Evolutionary conservation across 352 stramenopile species (phyloP), one percentile per base, ranked within the genome.

Genomic region (Globisporangium camurandrum): DNA sequence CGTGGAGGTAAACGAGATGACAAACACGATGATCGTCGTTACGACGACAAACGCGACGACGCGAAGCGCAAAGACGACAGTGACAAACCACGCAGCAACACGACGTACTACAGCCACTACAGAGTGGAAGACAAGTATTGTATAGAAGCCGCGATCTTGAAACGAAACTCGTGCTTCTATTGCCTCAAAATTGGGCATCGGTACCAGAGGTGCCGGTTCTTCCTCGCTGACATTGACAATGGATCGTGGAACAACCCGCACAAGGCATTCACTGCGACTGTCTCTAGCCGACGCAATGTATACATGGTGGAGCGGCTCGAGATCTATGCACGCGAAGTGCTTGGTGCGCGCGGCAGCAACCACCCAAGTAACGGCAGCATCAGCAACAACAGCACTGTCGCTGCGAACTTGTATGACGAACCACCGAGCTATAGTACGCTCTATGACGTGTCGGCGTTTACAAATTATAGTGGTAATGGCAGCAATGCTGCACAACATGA

Each of bases 261-360:
- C 46, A 69, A 70, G 28, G 71, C 65, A 19, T 74, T 58, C 38
- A 69, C 64, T n/a, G 69, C 64, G 39, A 41, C 51, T 3, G 46
- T 74, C 28, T 69, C 67, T 19, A 52, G 60, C 10, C 62, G 72
- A 34, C 52, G 64, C 24, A 68, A 38, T 11, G 20, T 47, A 24
- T 70, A 33, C 31, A 74, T 74, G 67, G 67, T 77, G n/a, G 27
- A 64, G 22, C 57, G 59, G 16, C 52, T 77, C 11, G 59, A 72
- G 56, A 23, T 57, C 20, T 77, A 74, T 53, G 64, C 69, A 6
- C 47, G 63, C 8, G 67, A 74, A 40, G 34, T 49, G 42, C 50
- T n/a, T n/a, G n/a, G n/a, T n/a, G n/a, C n/a, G n/a, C n/a, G 50
- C 8, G 19, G 17, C 17, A 41, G 47, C n/a, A 42, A 57, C n/a